phyloP scores from a whole-genome alignment of 805 yeast species.

The Sugiyamaella americana region DNA sequence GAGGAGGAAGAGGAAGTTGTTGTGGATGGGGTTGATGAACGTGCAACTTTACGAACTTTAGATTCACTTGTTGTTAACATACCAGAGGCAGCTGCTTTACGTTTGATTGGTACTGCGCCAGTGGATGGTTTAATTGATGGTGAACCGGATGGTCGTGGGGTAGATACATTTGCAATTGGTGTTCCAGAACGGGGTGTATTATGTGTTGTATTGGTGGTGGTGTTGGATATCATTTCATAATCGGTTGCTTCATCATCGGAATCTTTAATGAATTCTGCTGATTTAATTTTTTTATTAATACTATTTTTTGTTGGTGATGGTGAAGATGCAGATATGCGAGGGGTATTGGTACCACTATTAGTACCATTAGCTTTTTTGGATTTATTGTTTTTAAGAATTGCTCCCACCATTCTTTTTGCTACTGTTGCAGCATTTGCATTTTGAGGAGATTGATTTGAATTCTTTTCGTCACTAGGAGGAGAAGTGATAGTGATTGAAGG shows the following conservation, averaged over 20 bases:
- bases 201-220: constrained; percentile 1
- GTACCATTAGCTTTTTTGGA: background rate
- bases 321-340: constrained; percentile 5
- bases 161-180: constrained; percentile 6
- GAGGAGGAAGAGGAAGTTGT: constrained; percentile 1
- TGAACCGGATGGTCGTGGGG: constrained; percentile 9
- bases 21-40: constrained; percentile 7
- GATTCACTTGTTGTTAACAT: constrained; percentile 5
- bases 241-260: constrained; percentile 9
- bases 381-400: constrained; percentile 8
- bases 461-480: background rate
- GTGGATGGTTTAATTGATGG: constrained; percentile 5
- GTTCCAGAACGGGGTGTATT: constrained; percentile 6
- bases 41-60: constrained; percentile 5
- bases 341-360: constrained; percentile 1
- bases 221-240: constrained; percentile 1
- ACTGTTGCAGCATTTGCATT: background rate
- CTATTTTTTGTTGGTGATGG: constrained; percentile 4
- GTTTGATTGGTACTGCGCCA: constrained; percentile 11
- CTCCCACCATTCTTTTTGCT: constrained; percentile 7
- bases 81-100: constrained; percentile 10
- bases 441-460: background rate
- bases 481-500: background rate
- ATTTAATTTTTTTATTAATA: constrained; percentile 15
- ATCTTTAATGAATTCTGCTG: constrained; percentile 12